Conservation (phyloP, 2,329 filamentous ascomycete species). For the Periconia sp. region DNA sequence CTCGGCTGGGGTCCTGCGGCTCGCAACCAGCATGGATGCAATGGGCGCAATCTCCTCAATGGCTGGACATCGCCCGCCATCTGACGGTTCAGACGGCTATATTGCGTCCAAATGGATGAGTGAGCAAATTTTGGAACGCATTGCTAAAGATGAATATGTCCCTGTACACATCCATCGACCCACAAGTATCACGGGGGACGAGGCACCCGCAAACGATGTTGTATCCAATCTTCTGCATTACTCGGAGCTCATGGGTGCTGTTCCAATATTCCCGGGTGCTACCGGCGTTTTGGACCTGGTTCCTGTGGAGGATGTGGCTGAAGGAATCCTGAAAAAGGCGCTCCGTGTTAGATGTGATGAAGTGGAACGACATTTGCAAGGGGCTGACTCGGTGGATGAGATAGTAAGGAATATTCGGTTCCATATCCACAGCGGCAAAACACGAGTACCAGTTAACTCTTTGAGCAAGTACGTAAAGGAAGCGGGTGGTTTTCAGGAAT, state of each 20-base stretch:
- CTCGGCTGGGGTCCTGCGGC: conserved; percentile 4
- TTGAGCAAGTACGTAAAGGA: not conserved
- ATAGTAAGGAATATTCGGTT: not conserved
- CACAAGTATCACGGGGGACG: not conserved
- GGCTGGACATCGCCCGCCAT: conserved; percentile 17
- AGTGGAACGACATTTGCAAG: too few species aligned
- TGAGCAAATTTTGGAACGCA: conserved; percentile 39
- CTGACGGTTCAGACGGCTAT: conserved; percentile 38
- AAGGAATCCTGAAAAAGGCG: conserved; percentile 1
- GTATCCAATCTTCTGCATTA: conserved; percentile 1
- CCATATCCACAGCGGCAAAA: not conserved
- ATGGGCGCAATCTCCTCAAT: conserved; percentile 1
- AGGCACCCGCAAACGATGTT: not conserved
- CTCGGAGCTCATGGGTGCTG: conserved; percentile 1
- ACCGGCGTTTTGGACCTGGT: not conserved
- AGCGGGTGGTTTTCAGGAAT: not conserved
- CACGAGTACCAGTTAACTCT: not conserved
- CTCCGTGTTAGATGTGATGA: not conserved
- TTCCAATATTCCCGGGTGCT: not conserved
- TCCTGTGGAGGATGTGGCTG: conserved; percentile 1
- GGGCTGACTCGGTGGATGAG: not conserved
- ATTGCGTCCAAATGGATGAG: conserved; percentile 43
- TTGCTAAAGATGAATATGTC: not conserved
- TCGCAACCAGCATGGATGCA: not conserved
- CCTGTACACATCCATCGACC: conserved; percentile 9